phyloP scores from a whole-genome alignment of 2,329 filamentous ascomycete genomes.

The Colletotrichum kahawae region DNA sequence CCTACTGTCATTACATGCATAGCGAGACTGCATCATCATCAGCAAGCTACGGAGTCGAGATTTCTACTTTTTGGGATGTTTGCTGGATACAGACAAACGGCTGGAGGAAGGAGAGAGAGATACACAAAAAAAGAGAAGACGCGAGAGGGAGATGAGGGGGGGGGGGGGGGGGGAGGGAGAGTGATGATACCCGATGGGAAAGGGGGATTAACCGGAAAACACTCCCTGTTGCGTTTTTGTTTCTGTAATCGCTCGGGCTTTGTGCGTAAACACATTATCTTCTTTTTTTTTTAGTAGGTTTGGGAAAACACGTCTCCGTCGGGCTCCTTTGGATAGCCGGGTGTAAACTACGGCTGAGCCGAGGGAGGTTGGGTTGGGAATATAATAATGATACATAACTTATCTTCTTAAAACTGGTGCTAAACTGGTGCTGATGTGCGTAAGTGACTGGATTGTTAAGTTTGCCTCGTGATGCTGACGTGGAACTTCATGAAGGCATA shows the following conservation, averaged over 20 bases:
- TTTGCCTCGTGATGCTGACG: fast-evolving
- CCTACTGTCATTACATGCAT: constrained; percentile 14
- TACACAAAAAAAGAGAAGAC: background rate
- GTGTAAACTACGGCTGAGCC: background rate
- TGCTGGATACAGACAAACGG: background rate
- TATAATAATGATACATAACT: background rate
- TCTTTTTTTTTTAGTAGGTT: background rate
- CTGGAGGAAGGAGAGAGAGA: background rate
- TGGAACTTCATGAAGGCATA: fast-evolving
- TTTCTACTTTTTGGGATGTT: background rate
- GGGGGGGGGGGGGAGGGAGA: background rate
- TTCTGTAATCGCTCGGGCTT: background rate
- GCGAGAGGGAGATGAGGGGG: background rate
- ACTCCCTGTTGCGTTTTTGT: background rate
- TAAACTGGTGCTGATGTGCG: no score
- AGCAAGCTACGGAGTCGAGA: background rate
- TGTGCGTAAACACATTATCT: background rate
- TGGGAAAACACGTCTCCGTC: background rate
- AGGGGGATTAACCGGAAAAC: background rate
- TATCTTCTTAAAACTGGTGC: background rate
- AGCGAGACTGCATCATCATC: constrained; percentile 2
- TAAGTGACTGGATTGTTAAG: fast-evolving
- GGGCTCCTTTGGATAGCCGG: background rate
- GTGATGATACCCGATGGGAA: constrained; percentile 16
- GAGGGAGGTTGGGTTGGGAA: background rate